phyloP scores from a whole-genome alignment of 2,329 filamentous ascomycete species.

The Apiospora rasikravindrae region DNA sequence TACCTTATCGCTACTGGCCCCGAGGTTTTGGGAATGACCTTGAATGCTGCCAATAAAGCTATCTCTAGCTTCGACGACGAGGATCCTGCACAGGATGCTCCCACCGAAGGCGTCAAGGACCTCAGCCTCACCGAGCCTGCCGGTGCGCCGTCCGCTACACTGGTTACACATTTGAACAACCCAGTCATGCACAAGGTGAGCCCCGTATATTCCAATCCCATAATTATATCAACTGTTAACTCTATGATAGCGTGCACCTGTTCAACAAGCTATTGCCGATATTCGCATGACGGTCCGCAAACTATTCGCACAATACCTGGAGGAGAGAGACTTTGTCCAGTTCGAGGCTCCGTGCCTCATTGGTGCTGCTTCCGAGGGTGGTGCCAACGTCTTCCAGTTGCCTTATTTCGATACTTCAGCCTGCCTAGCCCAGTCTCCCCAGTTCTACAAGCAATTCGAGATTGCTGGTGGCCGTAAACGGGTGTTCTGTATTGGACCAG shows the following conservation, averaged over 20 bases:
- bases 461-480: constrained; percentile 80
- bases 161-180: constrained; percentile 89
- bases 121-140: constrained; percentile 43
- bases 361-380: constrained; percentile 89
- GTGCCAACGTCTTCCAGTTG: constrained; percentile 87
- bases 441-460: constrained; percentile 88
- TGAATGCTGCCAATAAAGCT: constrained; percentile 59
- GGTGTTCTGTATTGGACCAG: constrained; percentile 79
- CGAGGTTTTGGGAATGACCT: constrained; percentile 61
- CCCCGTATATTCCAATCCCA: background rate
- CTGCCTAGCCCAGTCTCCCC: constrained; percentile 79
- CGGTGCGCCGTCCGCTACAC: constrained; percentile 71
- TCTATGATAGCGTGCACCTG: constrained; percentile 67
- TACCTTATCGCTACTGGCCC: constrained; percentile 74
- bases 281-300: constrained; percentile 64
- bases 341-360: constrained; percentile 92
- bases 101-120: constrained; percentile 46
- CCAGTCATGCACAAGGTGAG: constrained; percentile 79
- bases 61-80: constrained; percentile 66
- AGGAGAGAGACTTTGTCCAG: constrained; percentile 74
- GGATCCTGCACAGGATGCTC: constrained; percentile 43
- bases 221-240: background rate
- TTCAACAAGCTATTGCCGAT: constrained; percentile 81
- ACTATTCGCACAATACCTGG: constrained; percentile 81
- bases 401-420: constrained; percentile 88